These are phyloP conservation scores for Crucibulum cyathiforme DNA, from an alignment of 1,284 basidiomycete species.

Conservation along the genomic window DNA sequence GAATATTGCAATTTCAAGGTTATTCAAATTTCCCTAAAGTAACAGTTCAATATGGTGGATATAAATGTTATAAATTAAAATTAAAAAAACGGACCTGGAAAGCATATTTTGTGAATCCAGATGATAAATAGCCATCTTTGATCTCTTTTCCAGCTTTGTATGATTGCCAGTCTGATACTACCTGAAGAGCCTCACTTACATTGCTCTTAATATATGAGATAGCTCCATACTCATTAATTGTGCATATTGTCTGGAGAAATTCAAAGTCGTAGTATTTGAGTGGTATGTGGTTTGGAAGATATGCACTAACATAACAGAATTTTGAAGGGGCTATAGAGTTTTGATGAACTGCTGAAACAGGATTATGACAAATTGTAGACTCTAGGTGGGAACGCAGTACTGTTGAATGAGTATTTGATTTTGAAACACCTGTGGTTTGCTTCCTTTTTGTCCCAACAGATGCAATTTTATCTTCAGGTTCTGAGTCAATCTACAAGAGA, in stretches of 20 bases:
- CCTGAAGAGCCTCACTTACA: constrained; percentile 6
- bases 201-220: neutral
- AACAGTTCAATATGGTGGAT: neutral
- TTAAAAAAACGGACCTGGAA: constrained; percentile 12
- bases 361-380: neutral
- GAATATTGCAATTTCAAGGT: constrained; percentile 6
- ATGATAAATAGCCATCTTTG: constrained; percentile 17
- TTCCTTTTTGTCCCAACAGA: neutral
- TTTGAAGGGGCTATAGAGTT: neutral
- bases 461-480: neutral
- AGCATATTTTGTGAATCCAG: constrained; percentile 16
- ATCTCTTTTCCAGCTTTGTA: constrained; percentile 6
- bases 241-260: neutral
- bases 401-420: neutral
- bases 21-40: neutral
- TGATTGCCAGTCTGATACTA: constrained; percentile 19
- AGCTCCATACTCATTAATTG: neutral
- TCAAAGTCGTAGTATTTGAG: neutral
- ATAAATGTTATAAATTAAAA: neutral
- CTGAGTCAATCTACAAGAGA: neutral
- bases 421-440: neutral
- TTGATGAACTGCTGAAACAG: neutral
- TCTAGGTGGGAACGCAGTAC: neutral
- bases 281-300: neutral
- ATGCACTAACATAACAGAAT: neutral